These are phyloP conservation scores for Chrysoporthe deuterocubensis DNA, from an alignment of 2,329 filamentous ascomycete genomes.

Conservation along the genomic window DNA sequence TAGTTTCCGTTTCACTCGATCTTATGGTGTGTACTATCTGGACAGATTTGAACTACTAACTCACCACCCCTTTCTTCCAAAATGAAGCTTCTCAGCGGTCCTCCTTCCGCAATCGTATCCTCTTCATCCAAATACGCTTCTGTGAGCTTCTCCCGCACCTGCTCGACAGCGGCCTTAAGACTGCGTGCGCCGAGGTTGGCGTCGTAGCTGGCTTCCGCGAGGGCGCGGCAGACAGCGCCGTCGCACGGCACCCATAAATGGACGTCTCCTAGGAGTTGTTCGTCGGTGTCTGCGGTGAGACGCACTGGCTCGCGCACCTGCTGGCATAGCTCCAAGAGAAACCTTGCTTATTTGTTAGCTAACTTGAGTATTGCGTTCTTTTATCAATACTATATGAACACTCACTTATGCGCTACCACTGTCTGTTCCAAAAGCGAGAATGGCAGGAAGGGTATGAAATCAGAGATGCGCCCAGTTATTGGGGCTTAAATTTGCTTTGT, in stretches of 20 bases:
- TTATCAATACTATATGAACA: constrained; percentile 24
- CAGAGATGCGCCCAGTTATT: constrained; percentile 46
- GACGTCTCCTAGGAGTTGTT: constrained; percentile 2
- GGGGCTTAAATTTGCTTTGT: constrained; percentile 36
- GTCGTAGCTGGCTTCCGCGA: not conserved
- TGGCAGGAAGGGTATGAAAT: constrained; percentile 47
- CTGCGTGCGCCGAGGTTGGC: not conserved
- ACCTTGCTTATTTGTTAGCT: not conserved
- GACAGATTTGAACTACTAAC: not conserved
- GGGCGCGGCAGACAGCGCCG: not conserved
- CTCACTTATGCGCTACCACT: constrained; percentile 45
- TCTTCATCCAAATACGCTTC: not conserved
- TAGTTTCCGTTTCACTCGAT: no score
- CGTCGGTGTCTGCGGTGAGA: not conserved
- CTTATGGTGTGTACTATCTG: no score
- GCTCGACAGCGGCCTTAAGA: not conserved
- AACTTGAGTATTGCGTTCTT: no score
- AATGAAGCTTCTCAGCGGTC: not conserved
- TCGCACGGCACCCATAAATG: not conserved
- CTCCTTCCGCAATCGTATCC: not conserved
- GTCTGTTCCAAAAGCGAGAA: constrained; percentile 45
- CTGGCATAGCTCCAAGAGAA: not conserved
- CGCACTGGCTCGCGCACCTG: not conserved
- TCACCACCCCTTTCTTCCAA: not conserved
- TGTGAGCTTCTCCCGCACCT: not conserved